Percentiles rank a stretch among this genome's conserved stretches.
These are phyloP conservation scores for Ophiostoma sp. DNA, from an alignment of 2,329 filamentous ascomycete species.

Conservation along the genomic window DNA sequence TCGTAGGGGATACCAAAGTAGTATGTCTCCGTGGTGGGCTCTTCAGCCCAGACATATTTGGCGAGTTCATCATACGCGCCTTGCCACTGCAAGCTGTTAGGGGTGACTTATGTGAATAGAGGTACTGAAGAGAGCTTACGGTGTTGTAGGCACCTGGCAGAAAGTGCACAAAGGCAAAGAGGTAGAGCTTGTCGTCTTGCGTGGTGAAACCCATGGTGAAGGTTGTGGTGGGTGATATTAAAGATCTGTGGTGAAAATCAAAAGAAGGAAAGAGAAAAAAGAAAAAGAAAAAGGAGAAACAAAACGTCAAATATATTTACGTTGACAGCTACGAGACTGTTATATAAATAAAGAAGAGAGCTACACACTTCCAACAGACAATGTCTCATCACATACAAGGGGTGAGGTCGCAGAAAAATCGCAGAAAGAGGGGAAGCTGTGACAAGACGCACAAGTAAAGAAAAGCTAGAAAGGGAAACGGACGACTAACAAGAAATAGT, in stretches of 20 bases:
- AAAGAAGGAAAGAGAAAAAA: not conserved
- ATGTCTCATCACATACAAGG: not conserved
- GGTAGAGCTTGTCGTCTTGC: constrained; percentile 28
- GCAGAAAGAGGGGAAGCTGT: constrained; percentile 2
- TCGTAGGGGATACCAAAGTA: constrained; percentile 46
- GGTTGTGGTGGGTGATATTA: not conserved
- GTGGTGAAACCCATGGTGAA: constrained; percentile 16
- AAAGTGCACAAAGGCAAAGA: constrained; percentile 39
- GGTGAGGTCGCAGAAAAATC: not conserved
- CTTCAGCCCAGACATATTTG: constrained; percentile 38
- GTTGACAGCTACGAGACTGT: not conserved
- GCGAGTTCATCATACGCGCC: constrained; percentile 43
- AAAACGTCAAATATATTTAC: not conserved
- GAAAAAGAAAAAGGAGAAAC: not conserved
- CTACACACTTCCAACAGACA: not conserved
- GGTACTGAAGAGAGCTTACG: constrained; percentile 30
- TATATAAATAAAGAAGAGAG: not conserved
- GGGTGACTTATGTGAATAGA: too few relatives aligned
- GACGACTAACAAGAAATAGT: not conserved
- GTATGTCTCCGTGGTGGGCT: constrained; percentile 43
- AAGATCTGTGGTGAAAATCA: not conserved
- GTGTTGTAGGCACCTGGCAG: constrained; percentile 38
- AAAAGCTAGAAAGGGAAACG: not conserved
- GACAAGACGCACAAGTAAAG: not conserved
- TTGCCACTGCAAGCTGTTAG: constrained; percentile 39